A percentile compares a stretch with the other conserved stretches of the same genome.
Conservation (phyloP, 1,284 basidiomycete genomes). For the Rhodotorula sp. region DNA sequence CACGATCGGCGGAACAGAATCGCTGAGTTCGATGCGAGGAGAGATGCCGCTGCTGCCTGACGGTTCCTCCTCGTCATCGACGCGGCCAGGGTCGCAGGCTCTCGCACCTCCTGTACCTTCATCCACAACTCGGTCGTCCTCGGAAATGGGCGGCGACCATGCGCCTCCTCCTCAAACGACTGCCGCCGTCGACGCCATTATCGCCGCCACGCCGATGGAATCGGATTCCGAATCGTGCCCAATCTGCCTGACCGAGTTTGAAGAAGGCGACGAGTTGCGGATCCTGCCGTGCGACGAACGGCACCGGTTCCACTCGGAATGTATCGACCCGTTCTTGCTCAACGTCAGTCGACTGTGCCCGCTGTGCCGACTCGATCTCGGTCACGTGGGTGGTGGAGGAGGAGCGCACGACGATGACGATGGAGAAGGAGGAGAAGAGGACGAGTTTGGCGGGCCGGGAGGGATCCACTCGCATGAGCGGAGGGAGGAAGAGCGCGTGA, state of each 20-base stretch:
- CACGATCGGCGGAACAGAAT: neutral
- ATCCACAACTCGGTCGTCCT: no score
- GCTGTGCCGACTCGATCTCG: constrained; percentile 62
- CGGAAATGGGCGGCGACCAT: neutral
- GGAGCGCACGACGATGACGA: neutral
- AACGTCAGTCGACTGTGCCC: constrained; percentile 58
- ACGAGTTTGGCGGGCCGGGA: neutral
- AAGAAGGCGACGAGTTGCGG: constrained; percentile 83
- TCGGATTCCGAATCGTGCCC: constrained; percentile 69
- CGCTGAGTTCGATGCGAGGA: neutral
- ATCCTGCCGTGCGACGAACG: constrained; percentile 83
- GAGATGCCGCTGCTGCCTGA: no score
- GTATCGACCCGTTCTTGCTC: constrained; percentile 71
- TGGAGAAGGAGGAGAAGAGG: neutral
- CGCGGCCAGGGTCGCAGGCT: no score
- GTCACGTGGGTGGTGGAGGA: neutral
- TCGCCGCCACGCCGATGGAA: constrained; percentile 41
- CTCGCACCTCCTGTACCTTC: no score
- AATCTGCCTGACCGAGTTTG: constrained; percentile 89
- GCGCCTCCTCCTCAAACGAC: neutral
- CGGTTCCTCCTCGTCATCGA: no score
- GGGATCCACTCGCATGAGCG: constrained; percentile 3
- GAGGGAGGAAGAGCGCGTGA: constrained; percentile 28
- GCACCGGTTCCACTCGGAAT: constrained; percentile 76
- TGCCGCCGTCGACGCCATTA: constrained; percentile 24